Conservation (phyloP, 2,329 filamentous ascomycete genomes). For the Bertia moriformis region DNA sequence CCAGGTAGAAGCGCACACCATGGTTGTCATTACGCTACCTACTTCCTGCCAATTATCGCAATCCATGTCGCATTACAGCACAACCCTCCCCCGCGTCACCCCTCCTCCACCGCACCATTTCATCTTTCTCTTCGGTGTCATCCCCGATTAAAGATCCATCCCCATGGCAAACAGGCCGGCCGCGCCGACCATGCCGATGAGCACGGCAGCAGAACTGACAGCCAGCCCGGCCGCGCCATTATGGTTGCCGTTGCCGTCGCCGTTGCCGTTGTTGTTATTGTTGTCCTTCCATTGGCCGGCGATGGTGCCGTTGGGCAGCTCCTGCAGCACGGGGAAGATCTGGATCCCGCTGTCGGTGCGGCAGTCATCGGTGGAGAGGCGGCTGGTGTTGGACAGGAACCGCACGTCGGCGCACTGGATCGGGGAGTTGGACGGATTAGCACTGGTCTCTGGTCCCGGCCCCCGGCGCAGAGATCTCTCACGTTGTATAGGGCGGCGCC, state of each 20-base stretch:
- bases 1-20: no score
- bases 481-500: slow-evolving; percentile 54
- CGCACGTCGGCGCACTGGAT: slow-evolving; percentile 59
- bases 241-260: slow-evolving; percentile 3
- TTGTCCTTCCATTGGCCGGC: slow-evolving; percentile 5
- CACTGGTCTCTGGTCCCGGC: background rate
- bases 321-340: slow-evolving; percentile 6
- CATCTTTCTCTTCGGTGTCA: no score
- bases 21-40: no score
- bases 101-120: no score
- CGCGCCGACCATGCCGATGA: slow-evolving; percentile 15
- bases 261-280: slow-evolving; percentile 7
- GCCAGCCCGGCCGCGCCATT: slow-evolving; percentile 7
- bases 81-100: no score
- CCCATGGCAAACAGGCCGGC: no score
- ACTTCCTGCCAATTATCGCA: no score
- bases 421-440: no score
- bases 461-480: slow-evolving; percentile 13
- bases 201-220: slow-evolving; percentile 9
- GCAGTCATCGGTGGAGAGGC: slow-evolving; percentile 33
- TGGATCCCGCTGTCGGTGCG: slow-evolving; percentile 2
- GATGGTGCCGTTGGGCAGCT: no score
- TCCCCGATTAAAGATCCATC: no score
- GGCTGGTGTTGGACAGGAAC: slow-evolving; percentile 36
- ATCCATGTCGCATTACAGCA: no score